phyloP scores from a whole-genome alignment of 2,329 filamentous ascomycete species.

The Podosphaera fusca region DNA sequence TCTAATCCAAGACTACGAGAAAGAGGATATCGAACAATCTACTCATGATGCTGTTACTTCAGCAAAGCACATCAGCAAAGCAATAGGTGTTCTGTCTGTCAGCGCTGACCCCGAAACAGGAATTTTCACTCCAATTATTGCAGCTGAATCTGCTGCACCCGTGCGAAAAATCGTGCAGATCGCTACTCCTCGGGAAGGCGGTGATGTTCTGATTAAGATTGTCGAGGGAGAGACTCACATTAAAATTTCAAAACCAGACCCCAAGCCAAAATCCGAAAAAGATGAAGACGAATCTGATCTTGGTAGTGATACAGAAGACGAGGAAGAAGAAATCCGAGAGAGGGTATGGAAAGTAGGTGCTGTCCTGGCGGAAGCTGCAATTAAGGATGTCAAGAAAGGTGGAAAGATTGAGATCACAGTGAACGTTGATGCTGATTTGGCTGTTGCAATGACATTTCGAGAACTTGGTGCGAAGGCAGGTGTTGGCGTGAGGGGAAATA shows the following conservation, averaged over 20 bases:
- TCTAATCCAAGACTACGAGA: constrained; percentile 83
- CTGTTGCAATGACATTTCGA: constrained; percentile 56
- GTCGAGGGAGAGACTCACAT: constrained; percentile 79
- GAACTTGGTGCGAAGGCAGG: constrained; percentile 41
- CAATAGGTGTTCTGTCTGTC: constrained; percentile 63
- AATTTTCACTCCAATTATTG: constrained; percentile 59
- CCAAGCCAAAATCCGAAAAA: constrained; percentile 42
- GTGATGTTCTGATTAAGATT: constrained; percentile 71
- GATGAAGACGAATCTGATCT: constrained; percentile 34
- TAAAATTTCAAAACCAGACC: constrained; percentile 74
- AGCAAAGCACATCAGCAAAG: constrained; percentile 69
- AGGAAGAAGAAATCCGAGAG: constrained; percentile 69
- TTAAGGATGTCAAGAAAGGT: constrained; percentile 68
- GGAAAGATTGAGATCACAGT: constrained; percentile 85
- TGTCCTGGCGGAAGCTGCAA: constrained; percentile 61
- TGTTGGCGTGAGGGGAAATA: constrained; percentile 11
- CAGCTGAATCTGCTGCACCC: constrained; percentile 71
- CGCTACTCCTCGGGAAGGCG: constrained; percentile 51
- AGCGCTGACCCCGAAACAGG: constrained; percentile 34
- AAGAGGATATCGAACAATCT: constrained; percentile 82
- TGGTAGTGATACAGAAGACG: constrained; percentile 38
- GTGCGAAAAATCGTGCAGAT: constrained; percentile 69
- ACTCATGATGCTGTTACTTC: constrained; percentile 89
- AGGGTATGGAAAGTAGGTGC: constrained; percentile 79
- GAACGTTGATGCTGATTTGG: constrained; percentile 61